These are phyloP conservation scores for Colletotrichum tamarilloi DNA, from an alignment of 2,329 filamentous ascomycete genomes.

Conservation along the genomic window DNA sequence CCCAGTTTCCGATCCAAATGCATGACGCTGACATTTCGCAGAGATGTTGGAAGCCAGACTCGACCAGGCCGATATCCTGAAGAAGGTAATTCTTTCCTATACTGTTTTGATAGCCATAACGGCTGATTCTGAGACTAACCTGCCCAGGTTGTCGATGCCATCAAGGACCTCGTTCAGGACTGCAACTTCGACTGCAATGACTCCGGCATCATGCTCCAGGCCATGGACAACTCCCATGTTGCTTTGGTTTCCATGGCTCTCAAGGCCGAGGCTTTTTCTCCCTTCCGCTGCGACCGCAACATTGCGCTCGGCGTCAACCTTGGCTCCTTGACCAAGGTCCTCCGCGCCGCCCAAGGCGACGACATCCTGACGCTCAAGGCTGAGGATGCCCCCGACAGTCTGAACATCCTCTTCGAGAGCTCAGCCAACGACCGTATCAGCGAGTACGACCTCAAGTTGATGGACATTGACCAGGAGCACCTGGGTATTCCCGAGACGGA, in stretches of 20 bases:
- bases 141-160: slow-evolving; percentile 92
- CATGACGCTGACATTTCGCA: slow-evolving; percentile 51
- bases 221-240: slow-evolving; percentile 99
- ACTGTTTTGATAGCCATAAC: not conserved
- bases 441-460: slow-evolving; percentile 99
- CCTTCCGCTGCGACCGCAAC: slow-evolving; percentile 98
- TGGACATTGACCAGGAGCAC: slow-evolving; percentile 99
- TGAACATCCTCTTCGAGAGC: slow-evolving; percentile 97
- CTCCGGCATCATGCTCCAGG: slow-evolving; percentile 95
- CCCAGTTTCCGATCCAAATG: not conserved
- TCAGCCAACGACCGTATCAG: slow-evolving; percentile 87
- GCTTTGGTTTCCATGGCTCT: slow-evolving; percentile 99
- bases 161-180: slow-evolving; percentile 99
- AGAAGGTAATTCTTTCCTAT: slow-evolving; percentile 75
- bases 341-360: slow-evolving; percentile 92
- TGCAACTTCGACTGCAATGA: slow-evolving; percentile 99
- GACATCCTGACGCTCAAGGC: slow-evolving; percentile 97
- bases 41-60: slow-evolving; percentile 96
- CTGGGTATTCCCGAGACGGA: slow-evolving; percentile 99
- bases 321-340: slow-evolving; percentile 94
- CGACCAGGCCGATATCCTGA: slow-evolving; percentile 91
- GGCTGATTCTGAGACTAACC: slow-evolving; percentile 27
- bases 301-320: slow-evolving; percentile 98
- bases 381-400: slow-evolving; percentile 93
- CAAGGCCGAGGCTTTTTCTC: slow-evolving; percentile 92